Base-by-base conservation (phyloP, 208 protist species). In the Phytomonas francai region DNA sequence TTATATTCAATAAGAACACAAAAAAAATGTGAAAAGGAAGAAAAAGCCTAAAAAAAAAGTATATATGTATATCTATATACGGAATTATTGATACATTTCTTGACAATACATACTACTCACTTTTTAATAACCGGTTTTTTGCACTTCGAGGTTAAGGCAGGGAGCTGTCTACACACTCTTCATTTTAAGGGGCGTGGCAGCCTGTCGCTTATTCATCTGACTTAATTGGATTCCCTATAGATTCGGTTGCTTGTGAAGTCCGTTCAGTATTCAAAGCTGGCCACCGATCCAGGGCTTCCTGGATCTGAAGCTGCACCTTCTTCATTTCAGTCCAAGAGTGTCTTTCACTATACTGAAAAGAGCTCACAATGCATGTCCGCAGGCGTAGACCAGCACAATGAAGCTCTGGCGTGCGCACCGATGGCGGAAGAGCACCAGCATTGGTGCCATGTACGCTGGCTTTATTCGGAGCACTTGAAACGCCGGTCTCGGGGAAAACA, bases 351-450 rank as follows among this genome's bases (percentile, higher is more conserved):
- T 73, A 77, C 32, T 73, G 71, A 61, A 81, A 69, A 34, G 66
- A 68, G 45, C 70, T 54, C 56, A 94, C 59, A 32, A 77, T 60
- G 67, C 83, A 89, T 39, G 72, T 67, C 22, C 83, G 77, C 63
- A 94, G 72, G 29, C 71, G 74, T 29, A 94, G 73, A 27, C 77
- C 80, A 12, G 79, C 79, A 57, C 87, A 95, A 74, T 92, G 81
- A 58, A 83, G 79, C 77, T 92, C 86, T 8, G 87, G 89, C 7
- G 84, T 64, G 45, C 69, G 63, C 22, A 88, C 61, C 19, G 51
- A 19, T 6, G 32, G 59, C 27, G 29, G 58, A 16, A 36, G 16
- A 31, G n/a, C 4, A 31, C 22, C 31, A 36, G 25, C 27, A 31
- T 62, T 36, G 0, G 2, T 62, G 30, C 30, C 9, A 16, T 31